Percentiles rank a stretch among this genome's conserved stretches.
Evolutionary conservation across 2,329 filamentous ascomycete species (phyloP).

Genomic region (Phialophora verrucosa): DNA sequence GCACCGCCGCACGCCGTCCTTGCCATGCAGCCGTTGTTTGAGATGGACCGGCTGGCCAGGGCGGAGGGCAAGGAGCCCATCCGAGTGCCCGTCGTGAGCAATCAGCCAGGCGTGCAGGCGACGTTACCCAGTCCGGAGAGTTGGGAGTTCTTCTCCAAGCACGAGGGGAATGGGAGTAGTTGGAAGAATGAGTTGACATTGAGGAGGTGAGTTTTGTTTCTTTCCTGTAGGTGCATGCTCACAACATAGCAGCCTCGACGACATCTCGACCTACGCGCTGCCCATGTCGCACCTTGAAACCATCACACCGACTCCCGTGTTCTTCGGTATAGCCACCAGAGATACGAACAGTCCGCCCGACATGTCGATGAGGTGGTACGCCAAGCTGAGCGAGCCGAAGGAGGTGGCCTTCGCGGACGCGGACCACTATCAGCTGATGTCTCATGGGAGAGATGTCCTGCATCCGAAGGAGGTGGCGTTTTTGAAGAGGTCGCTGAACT

Average conservation of each 20-base stretch:
- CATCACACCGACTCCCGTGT: slow-evolving; percentile 47
- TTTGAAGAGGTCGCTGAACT: slow-evolving; percentile 37
- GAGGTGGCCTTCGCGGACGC: slow-evolving; percentile 45
- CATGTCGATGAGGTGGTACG: slow-evolving; percentile 44
- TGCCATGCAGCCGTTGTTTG: slow-evolving; percentile 39
- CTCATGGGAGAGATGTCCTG: slow-evolving; percentile 41
- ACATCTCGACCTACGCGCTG: slow-evolving; percentile 29
- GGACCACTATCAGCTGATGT: slow-evolving; percentile 49
- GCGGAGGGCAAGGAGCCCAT: slow-evolving; percentile 42
- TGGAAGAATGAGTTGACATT: slow-evolving; percentile 51
- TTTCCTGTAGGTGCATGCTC: background rate
- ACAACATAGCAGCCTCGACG: slow-evolving; percentile 17
- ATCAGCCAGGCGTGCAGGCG: slow-evolving; percentile 41
- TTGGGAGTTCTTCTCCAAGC: slow-evolving; percentile 44
- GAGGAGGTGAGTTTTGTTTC: slow-evolving; percentile 35
- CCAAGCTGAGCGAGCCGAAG: slow-evolving; percentile 47
- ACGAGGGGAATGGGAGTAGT: slow-evolving; percentile 42
- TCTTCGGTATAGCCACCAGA: slow-evolving; percentile 45
- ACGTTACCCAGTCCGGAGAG: slow-evolving; percentile 46
- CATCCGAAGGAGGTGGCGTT: slow-evolving; percentile 43
- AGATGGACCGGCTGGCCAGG: slow-evolving; percentile 41
- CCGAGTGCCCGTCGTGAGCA: slow-evolving; percentile 43
- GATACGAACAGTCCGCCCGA: slow-evolving; percentile 44
- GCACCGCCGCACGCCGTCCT: slow-evolving; percentile 42
- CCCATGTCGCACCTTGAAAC: slow-evolving; percentile 42